Percentiles rank a stretch among this genome's conserved stretches.
phyloP scores from a whole-genome alignment of 2,329 filamentous ascomycete genomes.

The Nannizzia gypsea region DNA sequence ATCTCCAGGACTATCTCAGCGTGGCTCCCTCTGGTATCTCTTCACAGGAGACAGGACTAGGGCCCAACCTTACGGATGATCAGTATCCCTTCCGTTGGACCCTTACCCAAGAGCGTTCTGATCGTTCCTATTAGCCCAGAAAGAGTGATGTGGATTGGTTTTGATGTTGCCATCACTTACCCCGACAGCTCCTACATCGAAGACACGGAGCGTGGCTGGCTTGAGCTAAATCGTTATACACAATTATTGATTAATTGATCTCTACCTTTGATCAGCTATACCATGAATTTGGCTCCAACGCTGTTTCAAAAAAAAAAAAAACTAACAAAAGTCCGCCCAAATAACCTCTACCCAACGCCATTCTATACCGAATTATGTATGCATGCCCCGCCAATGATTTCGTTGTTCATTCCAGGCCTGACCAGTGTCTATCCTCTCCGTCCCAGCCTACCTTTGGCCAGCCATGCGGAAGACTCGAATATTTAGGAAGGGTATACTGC shows the following conservation, averaged over 20 bases:
- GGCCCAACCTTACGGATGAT: too few species aligned
- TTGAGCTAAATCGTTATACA: too few species aligned
- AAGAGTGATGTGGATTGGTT: slow-evolving; percentile 15
- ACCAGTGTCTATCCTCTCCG: slow-evolving; percentile 18
- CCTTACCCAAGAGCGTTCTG: slow-evolving; percentile 14
- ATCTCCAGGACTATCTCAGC: too few species aligned
- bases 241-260: too few species aligned
- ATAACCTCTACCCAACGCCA: not conserved
- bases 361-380: not conserved
- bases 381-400: not conserved
- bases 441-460: slow-evolving; percentile 51
- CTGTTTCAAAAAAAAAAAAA: too few species aligned
- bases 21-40: too few species aligned
- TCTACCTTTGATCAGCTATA: too few species aligned
- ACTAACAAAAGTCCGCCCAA: not conserved
- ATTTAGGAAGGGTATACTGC: slow-evolving; percentile 49
- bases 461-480: slow-evolving; percentile 45
- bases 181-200: slow-evolving; percentile 11
- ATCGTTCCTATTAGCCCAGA: slow-evolving; percentile 12
- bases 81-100: too few species aligned
- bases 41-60: too few species aligned
- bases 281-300: too few species aligned
- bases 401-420: not conserved
- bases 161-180: slow-evolving; percentile 14
- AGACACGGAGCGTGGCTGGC: slow-evolving; percentile 9